These are phyloP conservation scores for Nothopassalora personata DNA, from an alignment of 2,329 filamentous ascomycete species.

Conservation along the genomic window DNA sequence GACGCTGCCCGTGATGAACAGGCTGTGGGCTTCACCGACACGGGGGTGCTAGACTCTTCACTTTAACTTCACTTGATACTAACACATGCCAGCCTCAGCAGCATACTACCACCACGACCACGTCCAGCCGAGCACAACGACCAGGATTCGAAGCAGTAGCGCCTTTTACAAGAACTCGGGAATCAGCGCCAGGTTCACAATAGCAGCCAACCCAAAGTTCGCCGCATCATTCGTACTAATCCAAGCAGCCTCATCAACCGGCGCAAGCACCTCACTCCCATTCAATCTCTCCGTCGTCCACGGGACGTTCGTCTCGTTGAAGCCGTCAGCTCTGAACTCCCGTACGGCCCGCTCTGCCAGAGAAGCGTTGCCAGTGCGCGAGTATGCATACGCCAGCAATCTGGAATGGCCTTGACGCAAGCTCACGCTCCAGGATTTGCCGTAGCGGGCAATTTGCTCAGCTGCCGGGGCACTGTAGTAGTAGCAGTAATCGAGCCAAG, in stretches of 20 bases:
- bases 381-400: slow-evolving; percentile 52
- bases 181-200: slow-evolving; percentile 49
- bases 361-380: slow-evolving; percentile 41
- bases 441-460: slow-evolving; percentile 52
- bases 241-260: slow-evolving; percentile 54
- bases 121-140: not conserved
- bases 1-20: too few species aligned
- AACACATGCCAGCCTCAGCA: too few species aligned
- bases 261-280: slow-evolving; percentile 42
- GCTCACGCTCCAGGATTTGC: slow-evolving; percentile 43
- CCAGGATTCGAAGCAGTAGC: not conserved
- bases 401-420: slow-evolving; percentile 55
- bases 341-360: slow-evolving; percentile 51
- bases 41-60: too few species aligned
- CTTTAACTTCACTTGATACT: too few species aligned
- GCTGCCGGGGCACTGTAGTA: slow-evolving; percentile 49
- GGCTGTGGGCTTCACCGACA: too few species aligned
- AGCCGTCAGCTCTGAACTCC: slow-evolving; percentile 49
- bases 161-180: slow-evolving; percentile 1
- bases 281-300: slow-evolving; percentile 38
- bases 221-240: slow-evolving; percentile 54
- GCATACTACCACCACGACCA: too few species aligned
- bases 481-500: slow-evolving; percentile 57
- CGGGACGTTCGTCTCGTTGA: slow-evolving; percentile 22
- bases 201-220: slow-evolving; percentile 53